Base-by-base conservation (phyloP, 129 eudicot species). In the Ambrosia artemisiifolia region DNA sequence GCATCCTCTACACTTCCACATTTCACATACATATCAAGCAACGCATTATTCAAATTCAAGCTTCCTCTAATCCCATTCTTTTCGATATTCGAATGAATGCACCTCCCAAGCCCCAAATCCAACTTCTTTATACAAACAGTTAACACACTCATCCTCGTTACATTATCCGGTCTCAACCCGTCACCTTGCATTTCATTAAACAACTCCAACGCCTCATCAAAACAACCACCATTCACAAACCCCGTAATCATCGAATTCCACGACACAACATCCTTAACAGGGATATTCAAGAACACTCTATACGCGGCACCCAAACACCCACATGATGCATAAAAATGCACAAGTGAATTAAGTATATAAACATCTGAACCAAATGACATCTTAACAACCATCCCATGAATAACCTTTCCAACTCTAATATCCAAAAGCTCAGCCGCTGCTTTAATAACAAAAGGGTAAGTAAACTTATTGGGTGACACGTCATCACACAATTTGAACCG, bases 211-310 rank as follows among this genome's bases (percentile, higher is more conserved):
- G 91, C 95, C 62, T 85, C 75, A 48, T 87, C 79, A 33, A 75
- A 65, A 54, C 47, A 73, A 70, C 59, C 88, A n/a, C 79, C 82
- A 16, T 71, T 75, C 6, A 84, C 87, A 65, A 85, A 86, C 3
- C 87, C 91, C 30, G 76, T 63, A 14, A 90, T 90, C 82, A 90
- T 81, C 2, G 96, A 83, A 77, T 87, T 90, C 96, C 96, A 90
- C 3, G 96, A 87, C 65, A 90, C 91, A 51, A 85, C 81, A 53
- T 90, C 96, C 76, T 76, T 87, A 6, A 11, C 74, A 47, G 75
- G 81, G 77, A 85, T 77, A 32, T 80, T 78, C 11, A 44, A n/a
- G 69, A 90, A 90, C 46, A 87, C 87, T 70, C 65, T 61, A 46
- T 80, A 66, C 0, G 91, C 91, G 44, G 73, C 56, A 60, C 85